Evolutionary conservation across 2,329 filamentous ascomycete species (phyloP), one percentile per base, ranked within the genome.

Genomic region (Cordyceps javanica): DNA sequence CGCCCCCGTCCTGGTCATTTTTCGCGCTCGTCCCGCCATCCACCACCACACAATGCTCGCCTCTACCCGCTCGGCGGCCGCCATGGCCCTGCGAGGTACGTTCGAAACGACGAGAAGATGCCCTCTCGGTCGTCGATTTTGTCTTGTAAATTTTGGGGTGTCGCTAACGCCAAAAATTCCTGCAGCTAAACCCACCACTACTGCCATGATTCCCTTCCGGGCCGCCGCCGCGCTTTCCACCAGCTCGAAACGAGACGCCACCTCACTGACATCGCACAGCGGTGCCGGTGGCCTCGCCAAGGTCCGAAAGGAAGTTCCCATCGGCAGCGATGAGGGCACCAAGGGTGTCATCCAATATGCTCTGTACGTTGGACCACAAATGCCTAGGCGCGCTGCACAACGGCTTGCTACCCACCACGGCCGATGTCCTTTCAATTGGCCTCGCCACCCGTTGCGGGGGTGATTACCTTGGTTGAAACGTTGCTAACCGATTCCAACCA

Each of bases 331-430:
- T 76, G 87, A 91, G 74, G 80, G 80, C 63, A 90, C 87, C 74
- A 90, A 93, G 79, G 86, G 89, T 66, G 83, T 84, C 60, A 78
- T 93, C 67, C 89, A 95, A 85, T 93, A 91, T 73, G 90, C 89
- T 63, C 80, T 95, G 89, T 93, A 88, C 65, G 88, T 83, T 32
- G 38, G 36, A 16, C 32, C 10, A 19, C 13, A 25, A 2, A 5
- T 48, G 3, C 7, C 1, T 41, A n/a, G 10, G 16, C 34, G 21
- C 13, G 8, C 19, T 21, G 30, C 21, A 19, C 30, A 14, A 23
- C 32, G 32, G 26, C 30, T n/a, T n/a, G 11, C 30, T 36, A 11
- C 13, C 30, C n/a, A n/a, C 3, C 1, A 13, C 23, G 16, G 4
- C 38, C 38, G n/a, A n/a, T n/a, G n/a, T n/a, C 42, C 42, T 7